Evolutionary conservation across 2,329 filamentous ascomycete species (phyloP), one percentile per base, ranked within the genome.

Genomic region (Penicillium nordicum): DNA sequence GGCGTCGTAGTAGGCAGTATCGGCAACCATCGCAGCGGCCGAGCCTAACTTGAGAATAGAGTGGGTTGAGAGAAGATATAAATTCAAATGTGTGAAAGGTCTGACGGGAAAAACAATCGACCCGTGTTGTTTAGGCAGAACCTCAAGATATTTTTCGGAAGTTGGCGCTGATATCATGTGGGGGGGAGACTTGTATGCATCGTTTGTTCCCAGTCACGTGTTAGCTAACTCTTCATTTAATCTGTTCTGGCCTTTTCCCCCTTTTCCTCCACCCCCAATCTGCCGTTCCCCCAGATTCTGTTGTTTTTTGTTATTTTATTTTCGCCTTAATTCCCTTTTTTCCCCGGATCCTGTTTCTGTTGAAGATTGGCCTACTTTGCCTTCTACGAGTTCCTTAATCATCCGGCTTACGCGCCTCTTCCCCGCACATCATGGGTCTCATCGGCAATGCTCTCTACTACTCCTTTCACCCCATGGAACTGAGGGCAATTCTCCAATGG

Each of bases 401-500:
- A 10, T 43, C 30, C 12, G 45, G 49, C 52, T 46, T 34, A 30
- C 46, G 14, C 38, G 49, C 57, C 34, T 62, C 57, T 45, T 21
- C 45, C 29, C 42, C 36, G 41, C 57, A 56, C 70, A 72, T 45
- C 46, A 78, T 78, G 76, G 72, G 72, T 63, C 61, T 71, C 64
- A 65, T 76, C 54, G 70, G 74, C 54, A 80, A 84, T 65, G 74
- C 85, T 57, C 70, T 89, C 61, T 94, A 93, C 79, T 89, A 86
- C 68, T 74, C 86, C 57, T 78, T 89, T 63, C 92, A 95, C 76
- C 88, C 90, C 36, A 82, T 81, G 64, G 83, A 96, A 78, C 78
- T 96, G 72, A 86, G 90, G 69, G 82, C 88, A 45, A 91, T 96
- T 61, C 81, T 96, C 60, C 92, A 96, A 87, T 96, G 92, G 92